Conservation (phyloP, 805 yeast species). For the Yarrowia divulgata region DNA sequence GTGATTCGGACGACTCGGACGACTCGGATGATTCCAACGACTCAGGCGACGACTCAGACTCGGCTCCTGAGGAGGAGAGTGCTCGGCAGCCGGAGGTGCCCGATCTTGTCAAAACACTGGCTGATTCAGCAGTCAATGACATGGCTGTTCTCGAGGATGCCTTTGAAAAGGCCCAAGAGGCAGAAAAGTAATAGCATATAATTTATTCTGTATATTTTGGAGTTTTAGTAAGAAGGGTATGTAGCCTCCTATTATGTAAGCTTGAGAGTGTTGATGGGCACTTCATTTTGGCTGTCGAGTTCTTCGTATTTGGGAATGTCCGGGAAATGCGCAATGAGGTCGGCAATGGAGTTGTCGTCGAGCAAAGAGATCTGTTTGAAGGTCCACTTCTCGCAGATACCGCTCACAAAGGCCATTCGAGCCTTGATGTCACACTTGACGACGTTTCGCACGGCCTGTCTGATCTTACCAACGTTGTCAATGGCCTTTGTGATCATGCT, state of each 20-base stretch:
- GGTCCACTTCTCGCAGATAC: conserved; percentile 65
- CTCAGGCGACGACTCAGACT: conserved; percentile 16
- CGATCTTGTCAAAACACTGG: background rate
- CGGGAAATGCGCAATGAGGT: conserved; percentile 52
- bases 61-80: conserved; percentile 30
- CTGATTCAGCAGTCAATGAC: conserved; percentile 1
- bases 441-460: conserved; percentile 58
- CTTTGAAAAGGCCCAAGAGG: conserved; percentile 23
- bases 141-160: background rate
- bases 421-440: conserved; percentile 60
- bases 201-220: background rate
- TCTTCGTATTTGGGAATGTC: conserved; percentile 33
- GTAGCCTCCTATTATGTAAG: background rate
- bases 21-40: conserved; percentile 7
- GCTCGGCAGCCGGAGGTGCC: conserved; percentile 8
- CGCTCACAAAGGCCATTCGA: conserved; percentile 76
- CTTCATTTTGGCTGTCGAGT: background rate
- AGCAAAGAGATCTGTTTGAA: conserved; percentile 65
- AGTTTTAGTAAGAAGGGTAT: background rate
- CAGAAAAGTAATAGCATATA: conserved; percentile 3
- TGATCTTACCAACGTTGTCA: conserved; percentile 62
- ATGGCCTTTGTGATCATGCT: conserved; percentile 48
- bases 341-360: conserved; percentile 46
- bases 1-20: conserved; percentile 32
- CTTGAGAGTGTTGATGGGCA: background rate